A percentile compares a stretch with the other conserved stretches of the same genome.
Evolutionary conservation across 2,329 filamentous ascomycete genomes (phyloP).

Genomic region (Amesomyces nigricolor): DNA sequence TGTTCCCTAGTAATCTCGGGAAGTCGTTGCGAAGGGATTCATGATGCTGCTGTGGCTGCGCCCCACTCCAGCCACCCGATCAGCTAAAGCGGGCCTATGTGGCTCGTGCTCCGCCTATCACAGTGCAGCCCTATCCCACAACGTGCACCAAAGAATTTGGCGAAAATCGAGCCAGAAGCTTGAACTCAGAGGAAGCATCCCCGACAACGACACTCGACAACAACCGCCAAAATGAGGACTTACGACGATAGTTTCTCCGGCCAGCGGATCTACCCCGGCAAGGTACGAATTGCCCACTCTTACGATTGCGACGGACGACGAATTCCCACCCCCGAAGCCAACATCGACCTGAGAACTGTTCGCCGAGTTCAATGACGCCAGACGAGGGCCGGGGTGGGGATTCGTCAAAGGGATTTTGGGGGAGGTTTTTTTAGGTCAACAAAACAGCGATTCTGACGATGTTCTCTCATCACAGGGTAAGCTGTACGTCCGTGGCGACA

Average conservation of each 20-base stretch:
- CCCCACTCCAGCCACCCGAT: constrained; percentile 4
- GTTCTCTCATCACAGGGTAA: constrained; percentile 67
- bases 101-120: constrained; percentile 24
- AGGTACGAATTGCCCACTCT: constrained; percentile 44
- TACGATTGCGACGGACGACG: constrained; percentile 19
- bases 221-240: constrained; percentile 55
- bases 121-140: constrained; percentile 29
- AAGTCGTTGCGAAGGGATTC: background rate
- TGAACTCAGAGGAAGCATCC: constrained; percentile 26
- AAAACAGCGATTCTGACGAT: constrained; percentile 26
- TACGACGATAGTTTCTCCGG: constrained; percentile 63
- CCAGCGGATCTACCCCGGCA: constrained; percentile 62
- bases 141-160: constrained; percentile 28
- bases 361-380: constrained; percentile 12
- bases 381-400: constrained; percentile 15
- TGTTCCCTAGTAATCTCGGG: background rate
- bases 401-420: constrained; percentile 5
- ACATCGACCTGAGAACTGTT: constrained; percentile 8
- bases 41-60: background rate
- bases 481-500: constrained; percentile 98
- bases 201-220: constrained; percentile 33
- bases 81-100: constrained; percentile 9
- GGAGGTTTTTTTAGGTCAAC: background rate
- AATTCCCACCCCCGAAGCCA: constrained; percentile 24
- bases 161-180: constrained; percentile 27